Evolutionary conservation across 1,284 basidiomycete genomes (phyloP), one percentile per base, ranked within the genome.

Genomic region (Tylopilus orsonianus): DNA sequence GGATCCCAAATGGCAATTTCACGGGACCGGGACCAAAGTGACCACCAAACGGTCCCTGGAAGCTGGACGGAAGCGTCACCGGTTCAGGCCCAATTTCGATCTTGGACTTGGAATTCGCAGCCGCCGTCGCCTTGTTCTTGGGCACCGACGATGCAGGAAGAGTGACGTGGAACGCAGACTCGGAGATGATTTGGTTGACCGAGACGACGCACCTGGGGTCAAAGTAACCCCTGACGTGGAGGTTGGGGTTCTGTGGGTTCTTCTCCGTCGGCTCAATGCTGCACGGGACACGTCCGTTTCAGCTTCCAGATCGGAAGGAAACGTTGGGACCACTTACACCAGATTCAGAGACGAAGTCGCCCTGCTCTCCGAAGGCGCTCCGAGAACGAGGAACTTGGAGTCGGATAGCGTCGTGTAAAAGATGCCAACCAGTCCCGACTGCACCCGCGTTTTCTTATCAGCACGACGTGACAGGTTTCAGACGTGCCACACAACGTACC

Each of bases 201-300:
- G 39, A 20, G 4, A 45, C 45, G 24, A 57, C 54, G n/a, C 64
- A 56, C 34, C 63, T 57, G 10, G 66, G 66, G 22, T 65, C 63
- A 33, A 67, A 68, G 12, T 61, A 66, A 12, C 66, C 65, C 2
- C 23, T 61, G 5, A 63, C 22, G 9, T 8, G 56, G 2, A 27
- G 23, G 0, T 44, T 49, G 0, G 55, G 49, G 29, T 47, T 48
- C 47, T 48, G 53, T 0, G 60, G 64, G 5, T 42, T 41, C 42
- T 62, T 54, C 44, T 67, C 57, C 2, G 66, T 65, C 13, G 65
- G 57, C 44, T 65, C 43, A 4, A 65, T 66, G 16, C 63, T 68
- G 19, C 22, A 13, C n/a, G n/a, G n/a, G 27, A 23, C 16, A 40
- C 16, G n/a, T n/a, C n/a, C n/a, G n/a, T n/a, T n/a, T n/a, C n/a